Percentiles rank a stretch among this genome's conserved stretches.
These are phyloP conservation scores for Akebia trifoliata DNA, from an alignment of 164 flowering plant genomes.

Conservation along the genomic window DNA sequence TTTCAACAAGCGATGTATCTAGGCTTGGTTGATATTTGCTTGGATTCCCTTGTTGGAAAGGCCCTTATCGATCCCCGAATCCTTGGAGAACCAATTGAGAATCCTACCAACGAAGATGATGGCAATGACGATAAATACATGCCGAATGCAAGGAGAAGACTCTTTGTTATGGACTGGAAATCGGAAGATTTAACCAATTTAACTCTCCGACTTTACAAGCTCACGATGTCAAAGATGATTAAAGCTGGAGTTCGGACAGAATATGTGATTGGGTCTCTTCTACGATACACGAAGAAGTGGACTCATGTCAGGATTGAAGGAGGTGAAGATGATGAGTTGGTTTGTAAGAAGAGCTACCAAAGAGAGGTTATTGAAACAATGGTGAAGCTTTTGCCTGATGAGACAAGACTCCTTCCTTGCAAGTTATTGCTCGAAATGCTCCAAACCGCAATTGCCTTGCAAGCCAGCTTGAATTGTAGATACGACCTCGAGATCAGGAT, in stretches of 20 bases:
- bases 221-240: slow-evolving; percentile 35
- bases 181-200: slow-evolving; percentile 48
- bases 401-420: slow-evolving; percentile 43
- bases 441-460: slow-evolving; percentile 28
- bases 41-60: slow-evolving; percentile 43
- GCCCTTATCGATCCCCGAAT: slow-evolving; percentile 44
- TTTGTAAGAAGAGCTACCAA: slow-evolving; percentile 12
- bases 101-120: background rate
- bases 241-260: slow-evolving; percentile 28
- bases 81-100: slow-evolving; percentile 51
- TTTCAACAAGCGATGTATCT: slow-evolving; percentile 27
- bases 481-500: slow-evolving; percentile 51
- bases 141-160: slow-evolving; percentile 37
- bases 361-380: slow-evolving; percentile 60
- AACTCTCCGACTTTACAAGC: slow-evolving; percentile 43
- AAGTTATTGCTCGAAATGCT: slow-evolving; percentile 55
- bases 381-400: slow-evolving; percentile 55
- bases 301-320: background rate
- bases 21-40: slow-evolving; percentile 42
- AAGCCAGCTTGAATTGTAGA: slow-evolving; percentile 45
- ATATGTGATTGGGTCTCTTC: slow-evolving; percentile 44
- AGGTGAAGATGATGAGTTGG: background rate
- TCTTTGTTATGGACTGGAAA: slow-evolving; percentile 30
- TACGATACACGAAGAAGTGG: slow-evolving; percentile 42
- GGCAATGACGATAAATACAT: slow-evolving; percentile 14